phyloP scores from a whole-genome alignment of 768 basidiomycete genomes.

The Nevesoporus exiguus region DNA sequence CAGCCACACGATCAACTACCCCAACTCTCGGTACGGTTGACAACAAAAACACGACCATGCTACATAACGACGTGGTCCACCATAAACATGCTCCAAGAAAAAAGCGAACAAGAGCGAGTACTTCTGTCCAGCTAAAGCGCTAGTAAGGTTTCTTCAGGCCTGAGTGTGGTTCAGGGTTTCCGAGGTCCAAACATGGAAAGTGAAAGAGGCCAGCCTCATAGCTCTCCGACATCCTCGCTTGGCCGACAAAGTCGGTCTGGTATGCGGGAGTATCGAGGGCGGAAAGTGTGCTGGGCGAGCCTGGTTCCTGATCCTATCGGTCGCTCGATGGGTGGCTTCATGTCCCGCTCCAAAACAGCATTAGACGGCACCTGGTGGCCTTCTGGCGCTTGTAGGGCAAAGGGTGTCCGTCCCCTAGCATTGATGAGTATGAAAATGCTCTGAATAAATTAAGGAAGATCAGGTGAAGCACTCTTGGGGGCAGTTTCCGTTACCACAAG shows the following conservation, averaged over 20 bases:
- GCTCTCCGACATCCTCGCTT: conserved; percentile 14
- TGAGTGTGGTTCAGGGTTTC: conserved; percentile 8
- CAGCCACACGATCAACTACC: background rate
- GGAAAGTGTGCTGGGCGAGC: conserved; percentile 8
- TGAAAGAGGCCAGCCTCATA: conserved; percentile 2
- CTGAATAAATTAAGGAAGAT: conserved; percentile 22
- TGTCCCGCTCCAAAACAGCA: conserved; percentile 1
- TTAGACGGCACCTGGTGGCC: background rate
- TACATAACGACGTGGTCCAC: background rate
- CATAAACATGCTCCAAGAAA: background rate
- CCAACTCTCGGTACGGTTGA: too few relatives aligned
- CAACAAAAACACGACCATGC: background rate
- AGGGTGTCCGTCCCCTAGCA: conserved; percentile 19
- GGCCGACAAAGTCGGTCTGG: conserved; percentile 43
- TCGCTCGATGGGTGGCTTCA: conserved; percentile 6
- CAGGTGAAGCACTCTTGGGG: background rate
- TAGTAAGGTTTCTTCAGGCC: too few relatives aligned
- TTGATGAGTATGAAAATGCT: conserved; percentile 36
- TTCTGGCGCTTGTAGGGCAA: background rate
- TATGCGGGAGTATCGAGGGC: conserved; percentile 42
- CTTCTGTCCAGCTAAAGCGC: background rate
- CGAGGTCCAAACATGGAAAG: background rate
- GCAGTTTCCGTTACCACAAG: conserved; percentile 37
- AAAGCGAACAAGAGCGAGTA: background rate
- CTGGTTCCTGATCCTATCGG: background rate